A percentile compares a stretch with the other conserved stretches of the same genome.
These are phyloP conservation scores for Ophioceras dolichostomum DNA, from an alignment of 2,329 filamentous ascomycete genomes.

Conservation along the genomic window DNA sequence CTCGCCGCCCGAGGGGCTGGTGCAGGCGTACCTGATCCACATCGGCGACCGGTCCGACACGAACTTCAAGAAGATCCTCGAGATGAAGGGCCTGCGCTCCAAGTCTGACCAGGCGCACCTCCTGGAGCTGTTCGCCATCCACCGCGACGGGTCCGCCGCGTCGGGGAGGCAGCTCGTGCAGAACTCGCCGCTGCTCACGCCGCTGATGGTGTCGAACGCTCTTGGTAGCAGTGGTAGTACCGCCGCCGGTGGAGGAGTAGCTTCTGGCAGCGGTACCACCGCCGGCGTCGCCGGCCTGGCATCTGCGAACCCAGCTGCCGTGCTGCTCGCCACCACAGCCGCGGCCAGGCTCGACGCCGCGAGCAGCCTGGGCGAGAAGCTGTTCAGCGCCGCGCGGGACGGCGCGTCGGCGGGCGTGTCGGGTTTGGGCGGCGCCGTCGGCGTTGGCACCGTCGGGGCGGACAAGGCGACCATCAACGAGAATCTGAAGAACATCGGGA, in stretches of 20 bases:
- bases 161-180: constrained; percentile 52
- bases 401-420: constrained; percentile 48
- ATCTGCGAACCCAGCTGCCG: constrained; percentile 24
- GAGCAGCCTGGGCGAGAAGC: constrained; percentile 59
- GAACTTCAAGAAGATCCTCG: constrained; percentile 94
- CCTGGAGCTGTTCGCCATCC: constrained; percentile 70
- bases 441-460: constrained; percentile 6
- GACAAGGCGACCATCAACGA: constrained; percentile 72
- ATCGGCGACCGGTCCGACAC: constrained; percentile 85
- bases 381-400: constrained; percentile 80
- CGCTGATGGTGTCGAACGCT: constrained; percentile 39
- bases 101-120: constrained; percentile 73
- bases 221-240: constrained; percentile 16
- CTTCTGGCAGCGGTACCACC: constrained; percentile 6
- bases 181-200: constrained; percentile 58
- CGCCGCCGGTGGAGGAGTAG: constrained; percentile 10
- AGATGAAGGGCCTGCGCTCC: constrained; percentile 75
- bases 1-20: constrained; percentile 81
- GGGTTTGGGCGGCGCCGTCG: constrained; percentile 44
- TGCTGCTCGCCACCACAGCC: constrained; percentile 10
- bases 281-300: constrained; percentile 18
- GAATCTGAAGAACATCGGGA: constrained; percentile 89
- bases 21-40: constrained; percentile 95
- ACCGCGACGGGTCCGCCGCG: constrained; percentile 61
- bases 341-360: constrained; percentile 6